Percentiles rank a stretch among this genome's conserved stretches.
Conservation (phyloP, 129 eudicot species). For the Dittrichia graveolens region DNA sequence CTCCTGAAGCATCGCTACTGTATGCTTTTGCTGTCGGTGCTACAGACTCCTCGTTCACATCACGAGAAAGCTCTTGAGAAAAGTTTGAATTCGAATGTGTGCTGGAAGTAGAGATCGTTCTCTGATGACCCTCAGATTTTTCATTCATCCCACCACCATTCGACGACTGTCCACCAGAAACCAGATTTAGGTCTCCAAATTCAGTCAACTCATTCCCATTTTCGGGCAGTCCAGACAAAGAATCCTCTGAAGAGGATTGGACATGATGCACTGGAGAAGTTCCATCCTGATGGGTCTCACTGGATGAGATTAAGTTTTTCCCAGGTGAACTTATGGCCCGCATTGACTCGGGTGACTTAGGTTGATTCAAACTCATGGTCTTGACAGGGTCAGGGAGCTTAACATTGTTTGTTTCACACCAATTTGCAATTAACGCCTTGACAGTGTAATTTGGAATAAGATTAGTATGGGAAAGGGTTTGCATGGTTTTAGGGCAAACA, state of each 20-base stretch:
- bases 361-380: constrained; percentile 47
- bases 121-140: constrained; percentile 46
- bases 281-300: constrained; percentile 47
- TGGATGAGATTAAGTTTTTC: constrained; percentile 43
- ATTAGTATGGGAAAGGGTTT: constrained; percentile 78
- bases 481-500: constrained; percentile 97
- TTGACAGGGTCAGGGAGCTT: constrained; percentile 86
- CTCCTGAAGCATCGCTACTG: constrained; percentile 66
- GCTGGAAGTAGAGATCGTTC: constrained; percentile 60
- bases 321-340: constrained; percentile 48
- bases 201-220: constrained; percentile 45
- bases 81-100: constrained; percentile 46
- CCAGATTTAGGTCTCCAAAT: constrained; percentile 46
- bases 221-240: constrained; percentile 45
- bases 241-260: constrained; percentile 70
- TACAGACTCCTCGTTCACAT: constrained; percentile 50
- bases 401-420: constrained; percentile 83
- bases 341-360: constrained; percentile 52
- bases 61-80: constrained; percentile 53
- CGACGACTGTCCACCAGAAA: constrained; percentile 40
- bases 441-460: constrained; percentile 97
- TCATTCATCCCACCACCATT: constrained; percentile 37
- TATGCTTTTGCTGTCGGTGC: constrained; percentile 39
- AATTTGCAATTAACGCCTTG: constrained; percentile 84
- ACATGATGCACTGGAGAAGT: constrained; percentile 62